Evolutionary conservation across 371 early-diverging fungal genomes (phyloP), one percentile per base, ranked within the genome.

Genomic region (Capillidium heterosporum): DNA sequence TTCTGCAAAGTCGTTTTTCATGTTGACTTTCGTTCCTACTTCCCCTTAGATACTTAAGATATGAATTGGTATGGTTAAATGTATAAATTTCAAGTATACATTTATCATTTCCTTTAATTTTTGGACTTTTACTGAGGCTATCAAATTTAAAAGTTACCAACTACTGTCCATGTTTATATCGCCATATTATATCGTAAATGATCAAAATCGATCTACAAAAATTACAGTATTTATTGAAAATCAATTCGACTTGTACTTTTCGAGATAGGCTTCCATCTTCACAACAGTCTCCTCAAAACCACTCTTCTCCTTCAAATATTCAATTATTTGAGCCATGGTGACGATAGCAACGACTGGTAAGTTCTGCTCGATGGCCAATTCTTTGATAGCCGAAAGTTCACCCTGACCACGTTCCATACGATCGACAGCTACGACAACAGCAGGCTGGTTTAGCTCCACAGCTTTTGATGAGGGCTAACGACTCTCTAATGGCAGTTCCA

Each of bases 401-500:
- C 67, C 63, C 59, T 78, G 76, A 28, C 84, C 84, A 21, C 68
- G 68, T 73, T 96, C 97, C 63, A 90, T 88, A 51, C 97, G 78
- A 66, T 96, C 95, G 17, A 96, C 77, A 5, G 93, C 89, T 17
- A 96, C 89, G 23, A 95, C 65, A 4, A 96, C 89, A 56, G 91
- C 95, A 5, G n/a, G 74, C 74, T 49, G 88, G 66, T 27, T 69
- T 57, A 17, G 88, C 89, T 7, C 71, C 75, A 4, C 65, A 61
- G 59, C 71, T 63, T 10, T 59, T 60, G 51, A 97, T 89, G 56
- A 95, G 76, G 29, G 69, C 79, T 35, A 94, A 75, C 26, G 80
- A 78, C 66, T 97, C 93, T 44, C 89, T 74, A 64, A 97, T 93
- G 15, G 98, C 95, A 2, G 98, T 97, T 35, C 97, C 98, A 17